Evolutionary conservation across 2,329 filamentous ascomycete species (phyloP), one percentile per base, ranked within the genome.

Genomic region (Elsinoe perseae): DNA sequence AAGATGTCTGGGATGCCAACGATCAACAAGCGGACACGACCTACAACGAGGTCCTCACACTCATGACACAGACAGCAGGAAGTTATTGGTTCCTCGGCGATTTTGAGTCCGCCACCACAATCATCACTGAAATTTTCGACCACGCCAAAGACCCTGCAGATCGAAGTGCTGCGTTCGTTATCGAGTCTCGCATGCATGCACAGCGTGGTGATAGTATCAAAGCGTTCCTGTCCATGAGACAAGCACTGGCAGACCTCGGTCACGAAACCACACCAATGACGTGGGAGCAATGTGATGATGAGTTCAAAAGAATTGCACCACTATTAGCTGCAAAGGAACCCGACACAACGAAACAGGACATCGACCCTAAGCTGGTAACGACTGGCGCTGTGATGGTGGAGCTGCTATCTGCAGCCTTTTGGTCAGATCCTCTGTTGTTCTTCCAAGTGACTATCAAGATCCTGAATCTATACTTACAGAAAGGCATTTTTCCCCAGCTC

Each of bases 21-120:
- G 48, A 58, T 5, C 77, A 75, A 5, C 70, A 73, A 12, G 77
- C 81, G 4, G 92, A 96, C 66, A 85, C 87, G 0, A 86, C 83
- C 44, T 95, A 95, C 64, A 84, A 89, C 9, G 92, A 97, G 72
- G 95, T 90, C 0, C 77, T 95, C 60, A 83, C 85, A 60, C 76
- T 95, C 1, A 84, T 89, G 67, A 83, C 90, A 3, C 83, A 87
- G 54, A 83, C 88, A 3, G 87, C 90, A 2, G 90, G 95, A 68
- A 89, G 88, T 66, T 85, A 88, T 63, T 82, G 90, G 65, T 89
- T 87, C 64, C 85, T 91, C 75, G 83, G 83, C 3, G 81, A 89
- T 61, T 81, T 85, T 58, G 74, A 79, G 1, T 79, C 85, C 54
- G 87, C 89, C 20, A 79, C 84, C 40, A 74, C 77, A 25, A 72